Percentiles rank a stretch among this genome's conserved stretches.
These are phyloP conservation scores for Naganishia sp. DNA, from an alignment of 1,284 basidiomycete genomes.

Conservation along the genomic window DNA sequence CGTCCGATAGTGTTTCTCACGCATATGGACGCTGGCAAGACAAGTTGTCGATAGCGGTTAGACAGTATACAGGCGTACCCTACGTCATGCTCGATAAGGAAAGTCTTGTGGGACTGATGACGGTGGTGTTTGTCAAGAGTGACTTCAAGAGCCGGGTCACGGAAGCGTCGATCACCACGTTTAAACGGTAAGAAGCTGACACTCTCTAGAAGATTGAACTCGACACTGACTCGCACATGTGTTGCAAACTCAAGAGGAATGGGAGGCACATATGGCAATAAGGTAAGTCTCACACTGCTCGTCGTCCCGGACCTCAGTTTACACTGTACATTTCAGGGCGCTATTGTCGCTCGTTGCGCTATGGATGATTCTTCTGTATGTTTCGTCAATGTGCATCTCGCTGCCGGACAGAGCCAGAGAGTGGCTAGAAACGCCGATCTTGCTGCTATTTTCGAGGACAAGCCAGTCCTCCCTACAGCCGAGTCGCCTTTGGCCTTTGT, in stretches of 20 bases:
- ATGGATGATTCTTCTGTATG: slow-evolving; percentile 89
- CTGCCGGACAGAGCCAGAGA: slow-evolving; percentile 84
- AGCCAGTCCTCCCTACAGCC: slow-evolving; percentile 64
- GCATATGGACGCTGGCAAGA: slow-evolving; percentile 89
- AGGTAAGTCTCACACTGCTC: slow-evolving; percentile 59
- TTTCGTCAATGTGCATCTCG: slow-evolving; percentile 94
- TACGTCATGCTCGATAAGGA: slow-evolving; percentile 83
- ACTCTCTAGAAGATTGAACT: background rate
- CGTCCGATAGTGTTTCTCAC: slow-evolving; percentile 68
- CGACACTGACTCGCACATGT: background rate
- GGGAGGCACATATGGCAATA: slow-evolving; percentile 91
- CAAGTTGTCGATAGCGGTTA: slow-evolving; percentile 70
- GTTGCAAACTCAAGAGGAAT: slow-evolving; percentile 63
- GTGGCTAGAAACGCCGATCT: slow-evolving; percentile 83
- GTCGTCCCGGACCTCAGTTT: background rate
- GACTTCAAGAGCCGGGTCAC: slow-evolving; percentile 59
- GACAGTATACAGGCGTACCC: slow-evolving; percentile 62
- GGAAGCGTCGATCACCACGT: slow-evolving; percentile 71
- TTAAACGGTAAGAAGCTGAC: slow-evolving; percentile 62
- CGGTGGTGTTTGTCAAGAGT: slow-evolving; percentile 72
- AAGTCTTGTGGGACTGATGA: slow-evolving; percentile 86
- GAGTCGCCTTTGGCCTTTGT: slow-evolving; percentile 67
- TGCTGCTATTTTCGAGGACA: slow-evolving; percentile 79
- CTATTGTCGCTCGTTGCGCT: slow-evolving; percentile 83
- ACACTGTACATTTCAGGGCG: slow-evolving; percentile 62